Base-by-base conservation (phyloP, 805 yeast genomes). In the Candida ponderosae region DNA sequence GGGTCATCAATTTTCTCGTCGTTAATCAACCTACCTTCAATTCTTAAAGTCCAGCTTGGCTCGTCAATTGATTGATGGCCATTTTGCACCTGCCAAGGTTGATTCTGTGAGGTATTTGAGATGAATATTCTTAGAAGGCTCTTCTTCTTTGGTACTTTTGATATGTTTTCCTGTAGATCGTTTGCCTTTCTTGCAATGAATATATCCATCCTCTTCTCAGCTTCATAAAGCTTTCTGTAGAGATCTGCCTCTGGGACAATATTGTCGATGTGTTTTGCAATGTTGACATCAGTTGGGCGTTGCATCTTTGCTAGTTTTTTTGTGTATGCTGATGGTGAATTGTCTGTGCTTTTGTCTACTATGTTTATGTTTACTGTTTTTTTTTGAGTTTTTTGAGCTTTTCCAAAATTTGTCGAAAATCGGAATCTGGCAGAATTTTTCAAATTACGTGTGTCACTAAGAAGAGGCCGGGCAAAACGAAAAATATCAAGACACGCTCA, bases 181-280 rank as follows among this genome's bases (percentile, higher is more conserved):
- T 85, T 72, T 43, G 86, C 74, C 57, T 90, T 90, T 41, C 95
- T 76, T 32, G 89, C 78, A 29, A 86, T 76, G 45, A 84, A 70
- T 39, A 90, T 74, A 57, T 93, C 97, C 33, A 90, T 61, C 44
- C 77, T 72, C 42, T 77, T 73, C 57, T 93, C 98, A n/a, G 89
- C 86, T 8, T 82, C 87, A 45, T 74, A 72, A 33, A 90, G 66
- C 37, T 77, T 70, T 50, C 81, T 74, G 59, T 84, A 85, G 40
- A 78, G 64, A 16, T 71, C 76, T n/a, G 86, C 78, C 50, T 86
- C 85, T 6, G 90, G 87, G 7, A 84, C 57, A 17, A 69, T 49
- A 6, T 58, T 53, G 39, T 62, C 65, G 20, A 77, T 54, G 29
- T 66, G 58, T 10, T 60, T 60, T 3, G 79, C 73, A 33, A 78